Evolutionary conservation across 1,284 basidiomycete species (phyloP), one percentile per base, ranked within the genome.

Genomic region (Ustilago xerochloae): DNA sequence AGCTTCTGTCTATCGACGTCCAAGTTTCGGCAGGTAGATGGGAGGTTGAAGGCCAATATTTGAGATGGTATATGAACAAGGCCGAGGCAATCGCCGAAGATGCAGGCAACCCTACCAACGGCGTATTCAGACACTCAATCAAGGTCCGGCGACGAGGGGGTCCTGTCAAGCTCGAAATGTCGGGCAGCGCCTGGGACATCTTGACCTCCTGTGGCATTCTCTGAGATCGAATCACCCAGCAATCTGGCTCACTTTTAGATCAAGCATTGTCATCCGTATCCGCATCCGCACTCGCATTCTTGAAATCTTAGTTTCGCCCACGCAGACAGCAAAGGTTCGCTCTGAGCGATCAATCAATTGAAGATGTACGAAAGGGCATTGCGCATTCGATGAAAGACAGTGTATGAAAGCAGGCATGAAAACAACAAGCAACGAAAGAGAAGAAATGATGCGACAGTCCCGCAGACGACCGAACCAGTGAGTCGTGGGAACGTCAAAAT

Each of bases 51-150:
- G 93, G 92, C 2, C 88, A 88, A 86, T 88, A 86, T 35, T 84
- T 98, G 55, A 87, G 87, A 74, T 98, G 95, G 95, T 94, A 90
- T 88, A 95, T 97, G 22, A 58, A 49, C 52, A 68, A 56, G 32
- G 49, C 63, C 15, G 56, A 72, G 28, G 69, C 69, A 15, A 72
- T 72, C 35, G 63, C 69, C 10, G 52, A 63, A 26, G 56, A 72
- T n/a, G 60, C 60, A 4, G 60, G 38, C 16, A 55, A 50, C 13
- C 47, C 55, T 26, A 26, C 64, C 33, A 28, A 65, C 13, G 60
- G 63, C 6, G 48, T 57, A 20, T 66, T 72, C 47, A 56, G 70
- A 29, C 70, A 73, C 39, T 68, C 70, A 6, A 73, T 73, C 65
- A 68, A 55, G 48, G 50, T 73, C 45, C 68, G 64, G 29, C 39